Evolutionary conservation across 768 basidiomycete genomes (phyloP).

Genomic region (Lactarius psammicola): DNA sequence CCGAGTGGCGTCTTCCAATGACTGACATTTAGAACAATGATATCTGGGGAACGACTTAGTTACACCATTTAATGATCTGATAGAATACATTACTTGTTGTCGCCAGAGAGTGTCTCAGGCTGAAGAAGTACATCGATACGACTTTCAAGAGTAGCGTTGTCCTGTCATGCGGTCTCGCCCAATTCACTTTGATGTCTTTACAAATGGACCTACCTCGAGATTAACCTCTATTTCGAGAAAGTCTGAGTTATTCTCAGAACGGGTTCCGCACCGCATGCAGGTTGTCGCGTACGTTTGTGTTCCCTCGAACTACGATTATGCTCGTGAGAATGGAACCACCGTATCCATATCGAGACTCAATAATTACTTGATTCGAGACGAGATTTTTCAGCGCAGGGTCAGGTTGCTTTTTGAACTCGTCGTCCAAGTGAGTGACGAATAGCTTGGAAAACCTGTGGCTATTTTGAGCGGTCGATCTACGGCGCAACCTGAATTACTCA

Average conservation of each 20-base stretch:
- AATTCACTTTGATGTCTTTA: neutral
- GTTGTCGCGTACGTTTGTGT: slow-evolving; percentile 75
- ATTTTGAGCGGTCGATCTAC: slow-evolving; percentile 12
- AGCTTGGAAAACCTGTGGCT: slow-evolving; percentile 82
- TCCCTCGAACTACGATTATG: slow-evolving; percentile 73
- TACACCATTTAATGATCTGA: slow-evolving; percentile 10
- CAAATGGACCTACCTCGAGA: slow-evolving; percentile 53
- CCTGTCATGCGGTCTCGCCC: slow-evolving; percentile 42
- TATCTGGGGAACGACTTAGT: slow-evolving; percentile 51
- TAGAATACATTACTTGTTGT: slow-evolving; percentile 66
- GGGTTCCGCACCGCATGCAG: slow-evolving; percentile 66
- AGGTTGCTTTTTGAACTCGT: slow-evolving; percentile 82
- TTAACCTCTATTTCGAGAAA: slow-evolving; percentile 90
- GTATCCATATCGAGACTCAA: slow-evolving; percentile 18
- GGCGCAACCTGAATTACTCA: slow-evolving; percentile 38
- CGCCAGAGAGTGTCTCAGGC: slow-evolving; percentile 72
- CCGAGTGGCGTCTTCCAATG: slow-evolving; percentile 75
- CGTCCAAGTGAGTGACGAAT: slow-evolving; percentile 86
- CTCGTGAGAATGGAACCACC: neutral
- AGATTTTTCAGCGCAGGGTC: slow-evolving; percentile 61
- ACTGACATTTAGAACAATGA: slow-evolving; percentile 70
- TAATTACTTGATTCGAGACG: slow-evolving; percentile 69
- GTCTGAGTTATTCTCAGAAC: slow-evolving; percentile 64
- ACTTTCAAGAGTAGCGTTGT: slow-evolving; percentile 70
- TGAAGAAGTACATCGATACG: slow-evolving; percentile 63